Evolutionary conservation across 2,329 filamentous ascomycete genomes (phyloP).

Genomic region (Botrytis medusae): DNA sequence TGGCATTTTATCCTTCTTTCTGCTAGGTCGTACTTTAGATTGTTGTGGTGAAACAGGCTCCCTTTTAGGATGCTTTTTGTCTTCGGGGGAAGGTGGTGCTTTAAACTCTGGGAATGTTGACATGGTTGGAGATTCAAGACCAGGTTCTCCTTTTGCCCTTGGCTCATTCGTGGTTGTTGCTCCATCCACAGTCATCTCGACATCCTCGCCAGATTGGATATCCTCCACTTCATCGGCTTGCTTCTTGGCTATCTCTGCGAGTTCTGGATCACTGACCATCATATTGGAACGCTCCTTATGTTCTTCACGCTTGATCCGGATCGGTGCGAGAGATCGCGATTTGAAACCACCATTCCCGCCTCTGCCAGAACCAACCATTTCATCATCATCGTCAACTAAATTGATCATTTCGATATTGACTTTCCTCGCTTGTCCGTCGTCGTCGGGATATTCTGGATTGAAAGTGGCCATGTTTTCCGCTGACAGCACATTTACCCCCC

Average conservation of each 20-base stretch:
- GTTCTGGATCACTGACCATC: conserved; percentile 28
- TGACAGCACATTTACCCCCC: conserved; percentile 6
- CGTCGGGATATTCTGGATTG: conserved; percentile 36
- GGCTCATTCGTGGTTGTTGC: neutral
- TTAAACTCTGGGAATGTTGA: conserved; percentile 14
- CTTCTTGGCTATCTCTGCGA: conserved; percentile 17
- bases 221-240: conserved; percentile 22
- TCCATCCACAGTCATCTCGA: neutral
- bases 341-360: conserved; percentile 24
- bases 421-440: conserved; percentile 29
- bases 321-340: conserved; percentile 32
- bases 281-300: conserved; percentile 37
- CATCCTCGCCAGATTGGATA: neutral
- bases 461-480: conserved; percentile 14
- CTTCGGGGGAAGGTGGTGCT: conserved; percentile 18
- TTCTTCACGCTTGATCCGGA: conserved; percentile 37
- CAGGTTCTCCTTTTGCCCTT: conserved; percentile 14
- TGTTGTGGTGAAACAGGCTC: conserved; percentile 7
- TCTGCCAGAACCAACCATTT: conserved; percentile 20
- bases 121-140: conserved; percentile 12
- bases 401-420: conserved; percentile 39
- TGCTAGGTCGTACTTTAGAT: neutral
- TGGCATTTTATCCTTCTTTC: conserved; percentile 37
- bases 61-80: conserved; percentile 16
- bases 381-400: conserved; percentile 28